phyloP scores from a whole-genome alignment of 2,329 filamentous ascomycete species.

The Dactylellina sp. region DNA sequence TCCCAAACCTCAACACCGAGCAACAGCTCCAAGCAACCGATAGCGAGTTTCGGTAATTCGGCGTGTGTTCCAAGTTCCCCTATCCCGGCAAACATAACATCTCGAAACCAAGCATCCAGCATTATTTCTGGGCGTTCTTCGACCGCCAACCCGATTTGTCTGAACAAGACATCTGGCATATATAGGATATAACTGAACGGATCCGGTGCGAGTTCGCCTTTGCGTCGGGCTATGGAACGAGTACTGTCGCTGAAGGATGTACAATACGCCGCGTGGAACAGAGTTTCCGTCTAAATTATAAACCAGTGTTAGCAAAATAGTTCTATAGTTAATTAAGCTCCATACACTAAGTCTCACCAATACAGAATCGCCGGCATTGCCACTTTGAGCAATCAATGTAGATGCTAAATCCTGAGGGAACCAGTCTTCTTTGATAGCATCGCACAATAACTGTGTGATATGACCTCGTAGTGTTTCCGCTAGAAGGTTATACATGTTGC shows the following conservation, averaged over 20 bases:
- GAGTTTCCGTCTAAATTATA: conserved; percentile 25
- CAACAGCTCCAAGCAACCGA: conserved; percentile 36
- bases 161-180: conserved; percentile 50
- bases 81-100: conserved; percentile 44
- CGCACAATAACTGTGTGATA: conserved; percentile 44
- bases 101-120: conserved; percentile 41
- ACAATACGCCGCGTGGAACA: conserved; percentile 41
- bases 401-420: conserved; percentile 43
- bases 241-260: conserved; percentile 18
- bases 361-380: conserved; percentile 26
- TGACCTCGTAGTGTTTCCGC: conserved; percentile 46
- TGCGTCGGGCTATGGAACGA: conserved; percentile 44
- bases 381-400: conserved; percentile 50
- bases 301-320: background rate
- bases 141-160: conserved; percentile 38
- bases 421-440: conserved; percentile 47
- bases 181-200: conserved; percentile 43
- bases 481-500: conserved; percentile 38
- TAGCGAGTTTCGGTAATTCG: conserved; percentile 30
- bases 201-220: conserved; percentile 49
- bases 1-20: conserved; percentile 51
- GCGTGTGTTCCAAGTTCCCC: conserved; percentile 26
- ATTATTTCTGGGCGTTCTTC: conserved; percentile 40
- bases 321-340: background rate
- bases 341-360: conserved; percentile 15